These are phyloP conservation scores for Dentiscutata heterogama DNA, from an alignment of 371 early-diverging fungal species.

Conservation along the genomic window DNA sequence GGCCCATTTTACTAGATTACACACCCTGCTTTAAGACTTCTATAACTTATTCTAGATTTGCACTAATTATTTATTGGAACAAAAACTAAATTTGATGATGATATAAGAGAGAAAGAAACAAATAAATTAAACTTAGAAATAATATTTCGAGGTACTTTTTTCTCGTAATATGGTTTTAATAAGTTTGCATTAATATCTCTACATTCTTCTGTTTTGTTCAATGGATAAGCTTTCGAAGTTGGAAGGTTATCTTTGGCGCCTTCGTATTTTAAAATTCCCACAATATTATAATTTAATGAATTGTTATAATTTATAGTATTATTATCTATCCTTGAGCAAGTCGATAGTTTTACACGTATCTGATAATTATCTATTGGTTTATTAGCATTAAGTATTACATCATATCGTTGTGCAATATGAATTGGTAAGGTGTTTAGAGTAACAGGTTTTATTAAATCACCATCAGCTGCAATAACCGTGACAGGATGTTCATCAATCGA, in stretches of 20 bases:
- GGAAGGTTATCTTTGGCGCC: not conserved
- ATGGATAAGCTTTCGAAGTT: not conserved
- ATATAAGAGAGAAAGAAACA: no score
- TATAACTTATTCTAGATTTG: no score
- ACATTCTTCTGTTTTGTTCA: not conserved
- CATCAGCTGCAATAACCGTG: no score
- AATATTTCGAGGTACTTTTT: no score
- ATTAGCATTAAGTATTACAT: conserved; percentile 55
- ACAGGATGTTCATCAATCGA: no score
- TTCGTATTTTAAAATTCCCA: conserved; percentile 11
- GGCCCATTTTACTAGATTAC: no score
- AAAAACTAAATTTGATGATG: no score
- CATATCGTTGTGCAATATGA: conserved; percentile 52
- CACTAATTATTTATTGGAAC: no score
- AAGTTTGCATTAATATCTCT: not conserved
- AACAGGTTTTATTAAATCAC: no score
- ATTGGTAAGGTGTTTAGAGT: no score
- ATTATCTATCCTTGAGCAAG: not conserved
- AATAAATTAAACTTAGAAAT: no score
- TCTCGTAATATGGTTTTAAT: not conserved
- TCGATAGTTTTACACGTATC: conserved; percentile 53
- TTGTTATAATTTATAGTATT: not conserved
- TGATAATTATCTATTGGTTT: conserved; percentile 53
- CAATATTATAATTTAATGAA: conserved; percentile 1
- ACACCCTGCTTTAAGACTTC: no score